These are phyloP conservation scores for Rhizoclosmatium sp. DNA, from an alignment of 192 early-diverging fungal species.

Conservation along the genomic window DNA sequence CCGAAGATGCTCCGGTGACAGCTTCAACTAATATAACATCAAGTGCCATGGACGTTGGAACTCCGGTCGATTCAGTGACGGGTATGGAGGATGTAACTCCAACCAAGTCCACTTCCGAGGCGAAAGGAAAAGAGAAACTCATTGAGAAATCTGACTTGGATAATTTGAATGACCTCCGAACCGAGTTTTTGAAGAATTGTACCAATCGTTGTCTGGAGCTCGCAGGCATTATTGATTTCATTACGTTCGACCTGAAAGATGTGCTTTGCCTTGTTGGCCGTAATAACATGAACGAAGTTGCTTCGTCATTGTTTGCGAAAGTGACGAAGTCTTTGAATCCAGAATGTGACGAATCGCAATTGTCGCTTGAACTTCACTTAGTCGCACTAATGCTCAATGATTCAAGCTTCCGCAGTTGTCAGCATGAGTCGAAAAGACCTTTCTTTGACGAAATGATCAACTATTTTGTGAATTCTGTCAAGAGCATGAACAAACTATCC, in stretches of 20 bases:
- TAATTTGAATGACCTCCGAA: constrained; percentile 47
- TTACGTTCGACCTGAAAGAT: constrained; percentile 74
- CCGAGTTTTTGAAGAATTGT: constrained; percentile 50
- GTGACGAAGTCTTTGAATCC: background rate
- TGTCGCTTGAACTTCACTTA: constrained; percentile 56
- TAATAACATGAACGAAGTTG: constrained; percentile 44
- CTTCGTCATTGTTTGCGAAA: constrained; percentile 40
- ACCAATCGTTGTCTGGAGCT: constrained; percentile 48
- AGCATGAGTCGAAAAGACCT: constrained; percentile 38
- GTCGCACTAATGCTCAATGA: constrained; percentile 71
- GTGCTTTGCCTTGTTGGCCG: constrained; percentile 66
- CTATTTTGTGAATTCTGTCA: constrained; percentile 3
- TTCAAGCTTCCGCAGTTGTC: constrained; percentile 54
- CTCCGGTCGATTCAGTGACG: background rate
- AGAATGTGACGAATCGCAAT: background rate
- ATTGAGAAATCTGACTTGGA: constrained; percentile 31
- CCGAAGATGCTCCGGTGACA: background rate
- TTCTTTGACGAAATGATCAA: constrained; percentile 16
- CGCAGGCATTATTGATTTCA: constrained; percentile 62
- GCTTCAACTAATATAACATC: background rate
- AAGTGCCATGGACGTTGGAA: background rate
- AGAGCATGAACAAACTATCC: background rate
- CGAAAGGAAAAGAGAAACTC: constrained; percentile 64
- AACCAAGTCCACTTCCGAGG: background rate
- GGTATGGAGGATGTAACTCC: background rate